Base-by-base conservation (phyloP, 2,329 filamentous ascomycete genomes). In the Penicillium frequentans region DNA sequence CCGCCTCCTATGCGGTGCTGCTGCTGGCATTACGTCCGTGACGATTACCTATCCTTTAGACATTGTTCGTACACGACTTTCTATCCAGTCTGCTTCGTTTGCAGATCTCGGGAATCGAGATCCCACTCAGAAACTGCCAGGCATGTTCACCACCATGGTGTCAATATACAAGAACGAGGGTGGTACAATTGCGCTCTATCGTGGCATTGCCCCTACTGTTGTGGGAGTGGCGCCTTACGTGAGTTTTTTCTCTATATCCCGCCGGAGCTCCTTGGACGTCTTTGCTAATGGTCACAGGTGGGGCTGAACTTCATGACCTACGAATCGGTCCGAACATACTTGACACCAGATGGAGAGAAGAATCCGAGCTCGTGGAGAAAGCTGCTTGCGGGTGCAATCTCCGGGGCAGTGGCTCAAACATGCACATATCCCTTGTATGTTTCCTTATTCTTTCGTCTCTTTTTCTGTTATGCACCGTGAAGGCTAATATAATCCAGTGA, bases 251-350 rank as follows among this genome's bases (percentile, higher is more conserved):
- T 45, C 19, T 19, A 21, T 49, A 11, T 37, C 8, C 21, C n/a
- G 9, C 24, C 14, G n/a, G 5, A 3, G 7, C 16, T 26, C 23
- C 52, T 19, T 27, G 13, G 24, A 21, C 27, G 39, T 13, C 19
- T n/a, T 42, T 24, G 21, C 24, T 39, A 45, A 62, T 60, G 57
- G 62, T 68, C 37, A 52, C 65, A 92, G 88, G 90, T 99, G 60
- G 95, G 95, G 39, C 81, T 99, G 54, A 99, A 99, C 75, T 99
- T 99, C 75, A 98, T 98, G 92, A 91, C 91, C 6, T 99, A 99
- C 76, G 95, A 99, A 75, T 89, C 89, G 49, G 88, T 93, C 57
- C 87, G 95, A 59, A 86, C 87, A 68, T 88, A 89, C 65, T 82
- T 99, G 64, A 99, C 95, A 0, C 89, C 88, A 1, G 91, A 96